Base-by-base conservation (phyloP, 805 yeast genomes). In the Pichia insulana region DNA sequence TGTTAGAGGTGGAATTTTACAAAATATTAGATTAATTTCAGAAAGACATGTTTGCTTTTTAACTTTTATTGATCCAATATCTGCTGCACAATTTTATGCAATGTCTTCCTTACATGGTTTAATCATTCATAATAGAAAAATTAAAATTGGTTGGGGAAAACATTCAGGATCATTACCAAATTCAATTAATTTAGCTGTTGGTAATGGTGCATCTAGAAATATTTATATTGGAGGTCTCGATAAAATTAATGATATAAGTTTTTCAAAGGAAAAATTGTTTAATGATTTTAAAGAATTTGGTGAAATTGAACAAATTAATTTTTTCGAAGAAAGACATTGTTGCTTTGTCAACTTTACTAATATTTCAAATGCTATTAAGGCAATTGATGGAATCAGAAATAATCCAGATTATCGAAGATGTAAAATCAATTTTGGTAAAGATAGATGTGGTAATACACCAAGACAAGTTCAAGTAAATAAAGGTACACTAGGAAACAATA, bases 121-220 rank as follows among this genome's bases (percentile, higher is more conserved):
- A 46, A 76, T 88, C 16, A 83, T 90, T 46, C 95, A 85, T 58
- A 82, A 81, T 59, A 74, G 94, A 55, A 74, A 89, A 55, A 82
- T 90, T 51, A 86, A 85, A 60, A 88, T 90, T 43, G 96, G 97
- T 17, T 90, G 98, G 97, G 98, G 97, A 37, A 89, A 87, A 63
- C 96, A 90, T 58, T 80, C 95, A 6, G 97, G 97, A 10, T 88
- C 95, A 1, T 70, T 90, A 49, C 80, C 94, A 10, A 83, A 85
- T 51, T 88, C 95, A 3, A 72, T 90, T 44, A 83, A 89, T 7
- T 67, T 84, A 44, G 97, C 97, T 0, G 96, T 89, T 20, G 80
- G 92, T 18, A 83, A 85, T 49, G 97, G 97, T 33, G 97, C 97
- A 0, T 79, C 92, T 17, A 76, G 98, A 63, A 90, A 92, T 57